Percentiles rank a stretch among this genome's conserved stretches.
phyloP scores from a whole-genome alignment of 2,329 filamentous ascomycete species.

The Stachybotrys echinatus region DNA sequence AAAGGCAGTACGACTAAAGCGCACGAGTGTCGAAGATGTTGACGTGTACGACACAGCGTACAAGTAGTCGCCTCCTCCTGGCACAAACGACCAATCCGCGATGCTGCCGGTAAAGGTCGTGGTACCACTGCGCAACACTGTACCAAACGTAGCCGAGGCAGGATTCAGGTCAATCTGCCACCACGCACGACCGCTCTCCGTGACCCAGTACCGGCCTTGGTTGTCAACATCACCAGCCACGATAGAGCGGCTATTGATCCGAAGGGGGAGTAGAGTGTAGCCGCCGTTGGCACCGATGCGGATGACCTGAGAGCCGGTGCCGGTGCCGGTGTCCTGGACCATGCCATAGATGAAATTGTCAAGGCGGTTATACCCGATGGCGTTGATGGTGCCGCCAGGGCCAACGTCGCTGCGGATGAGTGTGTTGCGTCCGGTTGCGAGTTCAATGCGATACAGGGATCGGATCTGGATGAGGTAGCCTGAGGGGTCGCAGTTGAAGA shows the following conservation, averaged over 20 bases:
- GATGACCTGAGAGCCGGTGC: constrained; percentile 7
- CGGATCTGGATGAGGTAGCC: constrained; percentile 8
- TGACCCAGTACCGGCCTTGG: constrained; percentile 8
- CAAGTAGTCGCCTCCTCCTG: constrained; percentile 8
- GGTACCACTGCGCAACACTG: background rate
- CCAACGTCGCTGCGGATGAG: constrained; percentile 5
- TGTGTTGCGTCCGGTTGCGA: constrained; percentile 1
- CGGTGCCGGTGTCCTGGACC: constrained; percentile 1
- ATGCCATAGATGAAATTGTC: constrained; percentile 17
- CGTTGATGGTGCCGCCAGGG: constrained; percentile 5
- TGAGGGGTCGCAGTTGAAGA: constrained; percentile 9
- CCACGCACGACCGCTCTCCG: constrained; percentile 4
- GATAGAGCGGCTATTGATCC: constrained; percentile 1
- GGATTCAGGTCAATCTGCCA: constrained; percentile 9
- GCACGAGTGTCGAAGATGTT: constrained; percentile 7
- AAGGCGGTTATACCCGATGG: constrained; percentile 13
- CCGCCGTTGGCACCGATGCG: constrained; percentile 10
- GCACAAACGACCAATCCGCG: constrained; percentile 12
- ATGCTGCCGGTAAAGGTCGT: background rate
- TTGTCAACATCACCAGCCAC: constrained; percentile 11
- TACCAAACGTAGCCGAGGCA: constrained; percentile 2
- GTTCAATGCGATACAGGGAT: constrained; percentile 6
- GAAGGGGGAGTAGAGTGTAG: background rate
- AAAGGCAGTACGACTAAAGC: constrained; percentile 5
- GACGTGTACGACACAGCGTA: constrained; percentile 6